These are phyloP conservation scores for Leccinum fibrillosum DNA, from an alignment of 768 basidiomycete species.

Conservation along the genomic window DNA sequence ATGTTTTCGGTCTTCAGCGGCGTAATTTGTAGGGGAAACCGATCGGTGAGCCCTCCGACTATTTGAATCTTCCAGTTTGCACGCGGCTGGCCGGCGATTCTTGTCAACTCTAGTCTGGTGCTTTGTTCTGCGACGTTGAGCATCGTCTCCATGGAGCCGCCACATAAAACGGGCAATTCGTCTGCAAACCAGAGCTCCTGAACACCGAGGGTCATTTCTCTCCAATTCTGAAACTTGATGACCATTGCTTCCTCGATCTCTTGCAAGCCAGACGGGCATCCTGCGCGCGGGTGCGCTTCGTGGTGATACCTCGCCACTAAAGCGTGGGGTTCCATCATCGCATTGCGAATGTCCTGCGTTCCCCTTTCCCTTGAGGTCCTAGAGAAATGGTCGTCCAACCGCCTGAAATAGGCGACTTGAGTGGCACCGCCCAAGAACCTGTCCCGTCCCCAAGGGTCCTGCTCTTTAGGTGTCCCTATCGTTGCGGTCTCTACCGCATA, in stretches of 20 bases:
- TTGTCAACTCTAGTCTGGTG: conserved; percentile 22
- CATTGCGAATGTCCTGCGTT: conserved; percentile 4
- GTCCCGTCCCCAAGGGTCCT: conserved; percentile 74
- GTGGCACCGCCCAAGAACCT: conserved; percentile 61
- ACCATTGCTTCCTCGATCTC: conserved; percentile 51
- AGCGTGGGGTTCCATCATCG: conserved; percentile 36
- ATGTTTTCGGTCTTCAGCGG: conserved; percentile 9
- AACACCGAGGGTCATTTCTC: conserved; percentile 40
- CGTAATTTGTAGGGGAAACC: conserved; percentile 3
- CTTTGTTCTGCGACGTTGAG: conserved; percentile 24
- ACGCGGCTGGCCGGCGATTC: conserved; percentile 14
- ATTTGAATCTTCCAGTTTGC: conserved; percentile 32
- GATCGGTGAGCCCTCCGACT: conserved; percentile 16
- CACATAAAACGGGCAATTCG: conserved; percentile 30
- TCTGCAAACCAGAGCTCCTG: conserved; percentile 48
- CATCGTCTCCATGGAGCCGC: conserved; percentile 32
- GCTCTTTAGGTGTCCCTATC: conserved; percentile 56
- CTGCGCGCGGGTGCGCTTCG: conserved; percentile 46
- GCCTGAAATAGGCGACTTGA: conserved; percentile 61
- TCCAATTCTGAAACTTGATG: conserved; percentile 46
- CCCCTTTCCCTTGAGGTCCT: conserved; percentile 29
- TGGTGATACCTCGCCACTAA: conserved; percentile 50
- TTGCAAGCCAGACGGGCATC: conserved; percentile 38
- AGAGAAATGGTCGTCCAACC: conserved; percentile 37
- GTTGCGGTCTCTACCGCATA: conserved; percentile 60